These are phyloP conservation scores for Coriaria nepalensis DNA, from an alignment of 306 rosid species.

Conservation along the genomic window DNA sequence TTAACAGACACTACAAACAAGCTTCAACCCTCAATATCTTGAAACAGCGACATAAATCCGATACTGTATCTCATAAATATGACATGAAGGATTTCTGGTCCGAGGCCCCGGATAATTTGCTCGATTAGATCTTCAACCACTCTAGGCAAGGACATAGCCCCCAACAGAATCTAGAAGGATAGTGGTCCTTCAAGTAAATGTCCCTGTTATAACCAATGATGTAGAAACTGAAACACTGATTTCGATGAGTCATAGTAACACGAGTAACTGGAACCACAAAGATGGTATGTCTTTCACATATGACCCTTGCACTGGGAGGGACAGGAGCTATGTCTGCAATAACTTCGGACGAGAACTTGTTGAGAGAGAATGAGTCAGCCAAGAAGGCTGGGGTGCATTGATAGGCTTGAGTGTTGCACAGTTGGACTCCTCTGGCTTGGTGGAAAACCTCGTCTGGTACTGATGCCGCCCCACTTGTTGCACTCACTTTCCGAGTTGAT, in stretches of 20 bases:
- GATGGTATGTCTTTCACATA: slow-evolving; percentile 82
- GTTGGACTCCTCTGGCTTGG: slow-evolving; percentile 71
- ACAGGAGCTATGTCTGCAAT: slow-evolving; percentile 69
- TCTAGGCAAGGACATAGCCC: slow-evolving; percentile 95
- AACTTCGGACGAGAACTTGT: slow-evolving; percentile 84
- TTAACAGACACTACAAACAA: too few species aligned
- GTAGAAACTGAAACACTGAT: slow-evolving; percentile 72
- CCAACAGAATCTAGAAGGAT: slow-evolving; percentile 83
- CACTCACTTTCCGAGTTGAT: slow-evolving; percentile 71
- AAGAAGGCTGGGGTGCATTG: slow-evolving; percentile 88
- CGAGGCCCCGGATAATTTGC: too few species aligned
- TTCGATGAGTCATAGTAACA: slow-evolving; percentile 60
- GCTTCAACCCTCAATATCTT: too few species aligned
- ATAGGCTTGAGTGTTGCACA: slow-evolving; percentile 90
- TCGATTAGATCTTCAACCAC: slow-evolving; percentile 63
- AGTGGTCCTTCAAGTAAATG: slow-evolving; percentile 78
- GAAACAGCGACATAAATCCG: too few species aligned
- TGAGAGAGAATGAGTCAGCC: slow-evolving; percentile 82
- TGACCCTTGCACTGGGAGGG: slow-evolving; percentile 62
- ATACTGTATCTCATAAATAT: too few species aligned
- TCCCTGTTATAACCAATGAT: slow-evolving; percentile 66
- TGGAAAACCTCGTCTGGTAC: slow-evolving; percentile 92
- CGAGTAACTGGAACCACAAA: slow-evolving; percentile 85
- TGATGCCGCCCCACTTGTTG: slow-evolving; percentile 87
- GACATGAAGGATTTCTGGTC: too few species aligned